Evolutionary conservation across 1,284 basidiomycete species (phyloP).

Genomic region (Ganoderma boninense): DNA sequence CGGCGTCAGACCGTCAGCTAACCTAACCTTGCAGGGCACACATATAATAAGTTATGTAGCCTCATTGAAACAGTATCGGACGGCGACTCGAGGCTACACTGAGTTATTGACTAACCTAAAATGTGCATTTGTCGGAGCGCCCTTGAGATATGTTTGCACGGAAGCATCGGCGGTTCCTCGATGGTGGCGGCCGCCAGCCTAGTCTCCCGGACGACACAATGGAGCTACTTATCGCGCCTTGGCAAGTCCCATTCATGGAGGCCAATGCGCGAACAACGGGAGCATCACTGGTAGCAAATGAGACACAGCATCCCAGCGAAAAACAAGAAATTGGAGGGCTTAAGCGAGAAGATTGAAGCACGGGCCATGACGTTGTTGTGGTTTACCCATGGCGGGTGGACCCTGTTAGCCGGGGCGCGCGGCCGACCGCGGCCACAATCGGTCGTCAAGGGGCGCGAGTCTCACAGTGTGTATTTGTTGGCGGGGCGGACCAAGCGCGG

Average conservation of each 20-base stretch:
- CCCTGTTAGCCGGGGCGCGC: constrained; percentile 25
- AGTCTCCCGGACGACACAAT: background rate
- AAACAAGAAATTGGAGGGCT: background rate
- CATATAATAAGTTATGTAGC: background rate
- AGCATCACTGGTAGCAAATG: constrained; percentile 4
- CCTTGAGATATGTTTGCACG: background rate
- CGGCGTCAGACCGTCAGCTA: constrained; percentile 1
- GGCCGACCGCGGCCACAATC: constrained; percentile 29
- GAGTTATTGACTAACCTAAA: constrained; percentile 6
- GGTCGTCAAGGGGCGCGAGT: constrained; percentile 29
- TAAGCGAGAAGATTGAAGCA: constrained; percentile 25
- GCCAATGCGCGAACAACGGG: background rate
- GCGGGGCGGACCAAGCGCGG: constrained; percentile 8
- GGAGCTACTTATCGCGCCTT: background rate
- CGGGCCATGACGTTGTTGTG: constrained; percentile 30
- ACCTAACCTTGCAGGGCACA: background rate
- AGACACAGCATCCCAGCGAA: background rate
- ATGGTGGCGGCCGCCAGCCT: constrained; percentile 9
- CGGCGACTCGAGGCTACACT: constrained; percentile 8
- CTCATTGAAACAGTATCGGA: background rate
- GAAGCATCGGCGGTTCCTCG: constrained; percentile 3
- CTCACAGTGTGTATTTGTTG: constrained; percentile 8
- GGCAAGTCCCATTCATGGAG: background rate
- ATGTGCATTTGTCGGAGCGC: constrained; percentile 12
- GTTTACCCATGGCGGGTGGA: constrained; percentile 27